Conservation (phyloP, 495 filamentous ascomycete genomes). For the Penicillium manginii region DNA sequence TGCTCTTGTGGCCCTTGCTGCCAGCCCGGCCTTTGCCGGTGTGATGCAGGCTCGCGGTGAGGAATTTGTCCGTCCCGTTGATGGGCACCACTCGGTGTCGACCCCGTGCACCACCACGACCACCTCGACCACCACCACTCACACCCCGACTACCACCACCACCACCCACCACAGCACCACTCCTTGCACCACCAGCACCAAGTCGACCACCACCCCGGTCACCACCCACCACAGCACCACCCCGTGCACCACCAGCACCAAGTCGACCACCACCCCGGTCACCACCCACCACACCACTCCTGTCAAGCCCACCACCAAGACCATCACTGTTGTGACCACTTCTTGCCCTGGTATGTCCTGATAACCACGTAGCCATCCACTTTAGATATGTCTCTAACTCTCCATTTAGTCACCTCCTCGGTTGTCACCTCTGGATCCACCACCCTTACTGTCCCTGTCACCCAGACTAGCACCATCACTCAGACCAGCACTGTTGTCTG, state of each 20-base stretch:
- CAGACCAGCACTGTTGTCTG: slow-evolving; percentile 36
- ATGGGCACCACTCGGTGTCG: neutral
- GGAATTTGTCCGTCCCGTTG: slow-evolving; percentile 16
- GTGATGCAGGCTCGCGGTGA: slow-evolving; percentile 39
- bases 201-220: slow-evolving; percentile 11
- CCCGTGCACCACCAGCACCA: slow-evolving; percentile 6
- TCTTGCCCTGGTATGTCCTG: slow-evolving; percentile 39
- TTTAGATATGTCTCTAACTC: slow-evolving; percentile 14
- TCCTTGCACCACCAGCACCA: slow-evolving; percentile 25
- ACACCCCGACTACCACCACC: slow-evolving; percentile 9
- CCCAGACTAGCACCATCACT: slow-evolving; percentile 43
- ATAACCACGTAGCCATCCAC: neutral
- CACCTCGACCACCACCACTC: slow-evolving; percentile 6
- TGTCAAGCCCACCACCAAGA: slow-evolving; percentile 31
- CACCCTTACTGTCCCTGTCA: slow-evolving; percentile 39
- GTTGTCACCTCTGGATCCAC: slow-evolving; percentile 36
- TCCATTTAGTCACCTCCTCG: slow-evolving; percentile 34
- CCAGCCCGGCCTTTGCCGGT: slow-evolving; percentile 46
- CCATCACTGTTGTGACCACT: slow-evolving; percentile 41
- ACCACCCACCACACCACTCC: slow-evolving; percentile 19
- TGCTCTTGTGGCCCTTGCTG: slow-evolving; percentile 45
- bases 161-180: slow-evolving; percentile 13
- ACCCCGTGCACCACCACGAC: slow-evolving; percentile 8
- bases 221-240: slow-evolving; percentile 2
- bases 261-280: slow-evolving; percentile 4